Conservation (phyloP, 805 yeast species). For the Cyberlindnera lachancei region DNA sequence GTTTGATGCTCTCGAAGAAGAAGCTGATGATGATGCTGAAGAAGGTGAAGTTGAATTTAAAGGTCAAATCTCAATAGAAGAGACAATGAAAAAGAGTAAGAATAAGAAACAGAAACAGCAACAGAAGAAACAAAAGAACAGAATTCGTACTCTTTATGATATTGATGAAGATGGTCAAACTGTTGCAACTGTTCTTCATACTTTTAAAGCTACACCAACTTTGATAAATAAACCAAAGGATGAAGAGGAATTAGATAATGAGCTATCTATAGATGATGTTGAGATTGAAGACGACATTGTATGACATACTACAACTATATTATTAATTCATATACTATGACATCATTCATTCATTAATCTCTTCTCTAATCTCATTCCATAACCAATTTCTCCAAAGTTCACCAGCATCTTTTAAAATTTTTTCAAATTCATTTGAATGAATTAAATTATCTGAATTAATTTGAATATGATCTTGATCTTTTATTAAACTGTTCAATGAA, state of each 20-base stretch:
- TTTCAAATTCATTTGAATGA: slow-evolving; percentile 65
- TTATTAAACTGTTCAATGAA: slow-evolving; percentile 5
- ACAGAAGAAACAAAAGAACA: slow-evolving; percentile 6
- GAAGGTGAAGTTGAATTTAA: slow-evolving; percentile 24
- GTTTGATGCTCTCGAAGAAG: slow-evolving; percentile 19
- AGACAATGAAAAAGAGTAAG: slow-evolving; percentile 14
- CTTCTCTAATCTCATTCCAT: slow-evolving; percentile 50
- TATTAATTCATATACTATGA: no score
- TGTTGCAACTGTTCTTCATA: slow-evolving; percentile 22
- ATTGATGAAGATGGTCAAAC: slow-evolving; percentile 22
- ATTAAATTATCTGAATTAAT: slow-evolving; percentile 28
- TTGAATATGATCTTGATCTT: slow-evolving; percentile 23
- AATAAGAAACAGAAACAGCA: slow-evolving; percentile 10
- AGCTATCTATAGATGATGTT: background rate
- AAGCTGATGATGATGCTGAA: slow-evolving; percentile 19
- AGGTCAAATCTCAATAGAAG: slow-evolving; percentile 16
- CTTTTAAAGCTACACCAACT: slow-evolving; percentile 25
- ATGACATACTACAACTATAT: no score
- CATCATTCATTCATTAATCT: slow-evolving; percentile 20
- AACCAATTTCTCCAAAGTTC: slow-evolving; percentile 85
- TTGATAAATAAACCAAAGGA: slow-evolving; percentile 26
- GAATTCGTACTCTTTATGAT: slow-evolving; percentile 19
- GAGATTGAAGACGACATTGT: no score
- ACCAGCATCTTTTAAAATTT: slow-evolving; percentile 70
- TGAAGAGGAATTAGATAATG: slow-evolving; percentile 27